phyloP scores from a whole-genome alignment of 768 basidiomycete genomes.

The Megacollybia marginata region DNA sequence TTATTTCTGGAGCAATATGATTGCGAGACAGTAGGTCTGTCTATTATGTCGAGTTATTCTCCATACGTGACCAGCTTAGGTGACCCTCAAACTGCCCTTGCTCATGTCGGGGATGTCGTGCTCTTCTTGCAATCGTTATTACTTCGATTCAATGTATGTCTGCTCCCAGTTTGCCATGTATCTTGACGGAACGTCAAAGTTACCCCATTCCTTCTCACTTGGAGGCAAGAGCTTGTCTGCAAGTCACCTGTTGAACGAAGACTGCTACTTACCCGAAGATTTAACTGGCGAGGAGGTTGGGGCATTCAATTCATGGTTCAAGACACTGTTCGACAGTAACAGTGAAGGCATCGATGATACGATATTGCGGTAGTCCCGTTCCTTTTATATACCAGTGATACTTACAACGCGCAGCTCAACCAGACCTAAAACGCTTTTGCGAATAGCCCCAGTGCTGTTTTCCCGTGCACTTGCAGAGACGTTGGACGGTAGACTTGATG shows the following conservation, averaged over 20 bases:
- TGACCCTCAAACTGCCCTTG: constrained; percentile 78
- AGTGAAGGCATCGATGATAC: constrained; percentile 83
- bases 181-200: neutral
- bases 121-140: constrained; percentile 63
- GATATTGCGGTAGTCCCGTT: constrained; percentile 23
- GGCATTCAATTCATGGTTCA: constrained; percentile 58
- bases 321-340: constrained; percentile 65
- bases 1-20: constrained; percentile 65
- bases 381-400: too few species aligned
- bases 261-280: constrained; percentile 13
- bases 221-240: too few species aligned
- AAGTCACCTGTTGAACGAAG: too few species aligned
- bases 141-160: constrained; percentile 54
- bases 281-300: constrained; percentile 34
- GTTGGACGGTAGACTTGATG: constrained; percentile 50
- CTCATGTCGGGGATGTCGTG: constrained; percentile 73
- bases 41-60: neutral
- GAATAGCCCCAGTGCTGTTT: constrained; percentile 62
- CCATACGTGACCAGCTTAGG: constrained; percentile 31
- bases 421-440: constrained; percentile 58
- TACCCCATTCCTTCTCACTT: too few species aligned
- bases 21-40: constrained; percentile 73
- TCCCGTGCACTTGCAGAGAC: constrained; percentile 48
- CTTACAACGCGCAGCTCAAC: constrained; percentile 42
- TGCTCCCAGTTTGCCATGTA: neutral